phyloP scores from a whole-genome alignment of 306 rosid genomes.

The Pachyrhizus erosus region DNA sequence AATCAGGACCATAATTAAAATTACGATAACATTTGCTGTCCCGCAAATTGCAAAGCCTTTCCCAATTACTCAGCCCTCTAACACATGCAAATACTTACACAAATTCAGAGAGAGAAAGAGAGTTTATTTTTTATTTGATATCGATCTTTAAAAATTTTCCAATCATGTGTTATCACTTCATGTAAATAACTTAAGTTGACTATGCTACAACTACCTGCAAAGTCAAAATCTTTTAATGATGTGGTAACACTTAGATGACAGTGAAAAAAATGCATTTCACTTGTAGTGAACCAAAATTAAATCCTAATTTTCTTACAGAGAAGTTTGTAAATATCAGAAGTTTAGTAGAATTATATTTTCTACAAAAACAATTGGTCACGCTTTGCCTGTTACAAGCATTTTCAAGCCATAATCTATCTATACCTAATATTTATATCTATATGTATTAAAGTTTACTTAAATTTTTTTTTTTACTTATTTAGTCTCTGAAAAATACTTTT shows the following conservation, averaged over 20 bases:
- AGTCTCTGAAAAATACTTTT: too few species aligned
- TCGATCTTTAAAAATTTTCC: background rate
- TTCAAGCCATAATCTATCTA: background rate
- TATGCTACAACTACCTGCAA: background rate
- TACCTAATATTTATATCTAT: too few species aligned
- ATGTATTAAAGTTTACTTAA: too few species aligned
- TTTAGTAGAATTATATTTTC: slow-evolving; percentile 24
- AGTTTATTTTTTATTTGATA: background rate
- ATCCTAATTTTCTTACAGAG: background rate
- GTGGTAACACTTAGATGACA: background rate
- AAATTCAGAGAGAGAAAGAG: background rate
- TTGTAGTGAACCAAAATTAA: background rate
- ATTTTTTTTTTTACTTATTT: too few species aligned
- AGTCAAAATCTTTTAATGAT: background rate
- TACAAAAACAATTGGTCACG: background rate
- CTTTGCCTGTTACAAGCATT: slow-evolving; percentile 22
- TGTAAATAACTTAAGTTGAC: background rate
- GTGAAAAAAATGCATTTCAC: background rate
- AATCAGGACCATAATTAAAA: background rate
- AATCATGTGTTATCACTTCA: background rate
- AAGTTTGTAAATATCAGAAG: slow-evolving; percentile 2
- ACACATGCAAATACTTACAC: background rate
- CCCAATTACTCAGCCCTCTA: background rate
- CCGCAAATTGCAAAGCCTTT: background rate
- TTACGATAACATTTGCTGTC: background rate